Base-by-base conservation (phyloP, 495 filamentous ascomycete species). In the Poronia punctata region DNA sequence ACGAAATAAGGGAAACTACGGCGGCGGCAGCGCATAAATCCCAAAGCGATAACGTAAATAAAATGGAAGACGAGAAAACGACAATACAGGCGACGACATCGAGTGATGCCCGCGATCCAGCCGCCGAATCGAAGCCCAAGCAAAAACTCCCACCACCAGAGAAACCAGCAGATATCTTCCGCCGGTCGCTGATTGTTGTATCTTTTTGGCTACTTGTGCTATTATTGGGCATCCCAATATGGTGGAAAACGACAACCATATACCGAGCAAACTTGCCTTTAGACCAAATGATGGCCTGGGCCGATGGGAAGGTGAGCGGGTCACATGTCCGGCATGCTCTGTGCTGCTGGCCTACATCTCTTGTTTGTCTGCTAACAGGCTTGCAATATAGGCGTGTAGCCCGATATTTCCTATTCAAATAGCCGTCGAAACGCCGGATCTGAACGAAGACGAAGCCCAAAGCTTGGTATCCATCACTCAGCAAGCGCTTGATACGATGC, bases 221-320 rank as follows among this genome's bases (percentile, higher is more conserved):
- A 17, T 76, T 83, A 22, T 68, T 97, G 12, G 93, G 92, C 12
- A 63, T 97, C 45, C 92, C 92, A 49, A 82, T 95, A 79, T 98
- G 92, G 92, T 87, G 86, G 79, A 79, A 80, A 59, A 97, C 92
- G n/a, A 97, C 93, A 1, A 82, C 86, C 0, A 92, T 97, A 51
- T 87, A 96, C 65, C 78, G 92, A 29, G 88, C 92, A 2, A 73
- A 78, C 25, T 65, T 98, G 50, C 92, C 92, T 25, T 60, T 96
- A 53, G 71, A 80, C 51, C 76, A 83, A 43, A 98, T 98, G 92
- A 76, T 82, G 35, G 78, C 84, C 40, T 97, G 92, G 92, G 84
- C 89, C 10, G 84, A 94, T 56, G 87, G 92, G 30, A 89, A 84
- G 77, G 90, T 92, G 62, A 41, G 71, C 17, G 33, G 22, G 31